Evolutionary conservation across 2,329 filamentous ascomycete species (phyloP), one percentile per base, ranked within the genome.

Genomic region (Talaromyces verruculosus): DNA sequence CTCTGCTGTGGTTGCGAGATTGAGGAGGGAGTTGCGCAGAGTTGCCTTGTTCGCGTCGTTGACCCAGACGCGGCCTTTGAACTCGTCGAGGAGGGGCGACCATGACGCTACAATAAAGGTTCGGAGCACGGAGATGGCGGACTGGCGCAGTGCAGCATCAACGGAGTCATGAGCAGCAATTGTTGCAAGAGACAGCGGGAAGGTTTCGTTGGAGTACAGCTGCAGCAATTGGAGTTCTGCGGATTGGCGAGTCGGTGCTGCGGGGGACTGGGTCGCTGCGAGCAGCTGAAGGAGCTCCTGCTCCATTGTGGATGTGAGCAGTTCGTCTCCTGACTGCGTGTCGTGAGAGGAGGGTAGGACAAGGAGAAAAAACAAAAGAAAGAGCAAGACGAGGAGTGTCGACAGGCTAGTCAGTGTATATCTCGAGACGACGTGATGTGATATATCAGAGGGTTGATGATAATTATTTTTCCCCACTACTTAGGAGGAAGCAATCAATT

Each of bases 271-370:
- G 60, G 93, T 96, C 80, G 93, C 92, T 74, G 90, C 88, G 70
- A 99, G 89, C 77, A 98, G 86, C 79, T 89, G 89, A 73, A 95
- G 89, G 79, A 99, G 88, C 84, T 96, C 89, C 81, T 96, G 90
- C 86, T 97, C 93, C 93, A 97, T 97, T 73, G 75, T 81, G 75
- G 60, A 55, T 5, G 47, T 22, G 47, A 30, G 61, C 61, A 53
- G 47, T 55, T 43, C 47, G 47, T 43, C 68, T 66, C 19, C 19
- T 22, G 33, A 15, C 25, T 43, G 30, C 33, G 28, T 45, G 49
- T 49, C 17, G 37, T 47, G 17, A 37, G 22, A 49, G 22, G 6
- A 37, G 11, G 43, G 43, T 8, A 17, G 39, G 41, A 30, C 19
- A 19, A 55, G 30, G 19, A 43, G n/a, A 19, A 41, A 41, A 43